Percentiles rank a stretch among this genome's conserved stretches.
Evolutionary conservation across 306 rosid genomes (phyloP).

Genomic region (Senna tora): DNA sequence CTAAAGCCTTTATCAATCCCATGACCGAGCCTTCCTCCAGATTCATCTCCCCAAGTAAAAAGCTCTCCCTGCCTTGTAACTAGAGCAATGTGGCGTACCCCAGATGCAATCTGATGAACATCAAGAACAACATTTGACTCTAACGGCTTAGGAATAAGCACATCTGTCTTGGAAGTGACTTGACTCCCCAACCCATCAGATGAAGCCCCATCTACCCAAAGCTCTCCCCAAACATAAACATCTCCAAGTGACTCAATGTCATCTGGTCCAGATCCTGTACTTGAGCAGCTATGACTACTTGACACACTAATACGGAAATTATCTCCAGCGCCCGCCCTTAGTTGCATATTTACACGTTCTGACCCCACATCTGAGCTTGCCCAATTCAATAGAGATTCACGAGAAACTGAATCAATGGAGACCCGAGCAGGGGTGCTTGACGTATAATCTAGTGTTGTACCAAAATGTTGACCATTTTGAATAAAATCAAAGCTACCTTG

Average conservation of each 20-base stretch:
- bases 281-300: conserved; percentile 71
- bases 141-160: conserved; percentile 72
- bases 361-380: conserved; percentile 69
- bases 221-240: conserved; percentile 90
- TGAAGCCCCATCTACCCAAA: conserved; percentile 67
- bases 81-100: conserved; percentile 77
- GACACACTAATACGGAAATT: conserved; percentile 85
- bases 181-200: conserved; percentile 61
- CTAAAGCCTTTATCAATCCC: conserved; percentile 72
- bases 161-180: conserved; percentile 55
- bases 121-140: conserved; percentile 92
- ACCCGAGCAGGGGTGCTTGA: conserved; percentile 54
- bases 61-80: conserved; percentile 97
- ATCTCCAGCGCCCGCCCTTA: conserved; percentile 74
- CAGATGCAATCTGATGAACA: conserved; percentile 80
- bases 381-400: conserved; percentile 48
- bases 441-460: conserved; percentile 59
- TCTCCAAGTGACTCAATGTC: conserved; percentile 96
- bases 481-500: conserved; percentile 51
- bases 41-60: conserved; percentile 98
- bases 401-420: conserved; percentile 57
- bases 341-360: conserved; percentile 70
- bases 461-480: conserved; percentile 50
- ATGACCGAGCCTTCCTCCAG: conserved; percentile 93
- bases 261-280: conserved; percentile 84